Evolutionary conservation across 495 filamentous ascomycete genomes (phyloP).

Genomic region (Talaromyces proteolyticus): DNA sequence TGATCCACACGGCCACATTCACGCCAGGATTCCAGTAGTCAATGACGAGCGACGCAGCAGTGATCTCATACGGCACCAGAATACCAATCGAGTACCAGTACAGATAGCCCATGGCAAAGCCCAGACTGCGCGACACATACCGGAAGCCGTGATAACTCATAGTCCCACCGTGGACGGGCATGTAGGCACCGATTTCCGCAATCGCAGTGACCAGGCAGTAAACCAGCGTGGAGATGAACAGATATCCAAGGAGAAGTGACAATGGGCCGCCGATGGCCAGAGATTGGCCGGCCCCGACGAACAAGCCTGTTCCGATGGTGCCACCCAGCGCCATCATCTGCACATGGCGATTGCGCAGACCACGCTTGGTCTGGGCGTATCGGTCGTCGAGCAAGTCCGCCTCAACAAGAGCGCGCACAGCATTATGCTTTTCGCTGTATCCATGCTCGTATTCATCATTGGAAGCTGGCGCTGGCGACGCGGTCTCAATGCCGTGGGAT

Average conservation of each 20-base stretch:
- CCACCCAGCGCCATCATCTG: slow-evolving; percentile 67
- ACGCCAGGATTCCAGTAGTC: slow-evolving; percentile 58
- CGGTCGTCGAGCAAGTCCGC: slow-evolving; percentile 31
- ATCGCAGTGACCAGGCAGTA: slow-evolving; percentile 57
- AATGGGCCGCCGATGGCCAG: slow-evolving; percentile 59
- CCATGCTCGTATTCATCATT: not conserved
- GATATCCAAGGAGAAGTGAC: slow-evolving; percentile 61
- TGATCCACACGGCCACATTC: slow-evolving; percentile 61
- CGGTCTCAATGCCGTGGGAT: not conserved
- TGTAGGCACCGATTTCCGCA: slow-evolving; percentile 59
- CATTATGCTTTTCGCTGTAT: slow-evolving; percentile 15
- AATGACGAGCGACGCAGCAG: slow-evolving; percentile 62
- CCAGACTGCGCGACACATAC: slow-evolving; percentile 63
- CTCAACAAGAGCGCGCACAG: slow-evolving; percentile 22
- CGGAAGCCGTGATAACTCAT: slow-evolving; percentile 52
- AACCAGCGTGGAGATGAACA: slow-evolving; percentile 58
- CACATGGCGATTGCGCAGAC: slow-evolving; percentile 50
- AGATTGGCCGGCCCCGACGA: slow-evolving; percentile 62
- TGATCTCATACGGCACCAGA: slow-evolving; percentile 59
- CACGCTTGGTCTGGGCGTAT: slow-evolving; percentile 34
- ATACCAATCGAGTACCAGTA: slow-evolving; percentile 64
- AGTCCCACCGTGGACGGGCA: slow-evolving; percentile 55
- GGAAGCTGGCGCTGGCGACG: not conserved
- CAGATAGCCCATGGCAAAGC: slow-evolving; percentile 62
- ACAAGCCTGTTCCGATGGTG: slow-evolving; percentile 71